Base-by-base conservation (phyloP, 1,284 basidiomycete species). In the Schizopora paradoxa region DNA sequence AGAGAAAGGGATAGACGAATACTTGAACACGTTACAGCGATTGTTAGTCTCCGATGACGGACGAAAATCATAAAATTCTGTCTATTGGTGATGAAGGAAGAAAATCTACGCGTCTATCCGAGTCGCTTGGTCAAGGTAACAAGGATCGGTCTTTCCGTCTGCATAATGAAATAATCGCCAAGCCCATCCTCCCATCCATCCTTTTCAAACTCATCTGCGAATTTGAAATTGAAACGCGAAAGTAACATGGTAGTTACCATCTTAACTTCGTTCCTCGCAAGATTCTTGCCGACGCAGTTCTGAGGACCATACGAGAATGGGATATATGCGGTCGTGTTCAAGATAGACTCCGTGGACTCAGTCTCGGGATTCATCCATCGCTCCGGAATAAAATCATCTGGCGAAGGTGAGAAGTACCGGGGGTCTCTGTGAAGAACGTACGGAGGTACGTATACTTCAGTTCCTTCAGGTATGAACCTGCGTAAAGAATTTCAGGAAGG, bases 401-500 rank as follows among this genome's bases (percentile, higher is more conserved):
- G 67, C 23, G 53, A 54, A 2, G 66, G 66, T 2, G 57, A 66
- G 48, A 72, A 72, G 54, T 70, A 53, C 11, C 61, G 59, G 8
- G 64, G 57, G 44, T 64, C 60, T 22, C 66, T 59, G 37, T 77
- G 76, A 6, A 77, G 55, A 22, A 65, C 66, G 54, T 77, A 76
- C 8, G 61, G 62, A 27, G 74, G 72, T 28, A 76, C 59, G 44
- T 66, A 70, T 8, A 73, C 62, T 34, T 62, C 66, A 2, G 73
- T 76, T 25, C 69, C 69, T 55, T 73, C 72, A 1, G 74, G 72
- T 2, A 79, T 59, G 47, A 67, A 70, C 38, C 73, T 78, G 8
- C 14, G 8, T 36, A 6, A 29, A 13, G 11, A 3, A 2, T 26
- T 19, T 41, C 10, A 34, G 26, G 21, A 16, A 23, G 14, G 13